A percentile compares a stretch with the other conserved stretches of the same genome.
phyloP scores from a whole-genome alignment of 2,329 filamentous ascomycete species.

The Ophiostoma perfectum region DNA sequence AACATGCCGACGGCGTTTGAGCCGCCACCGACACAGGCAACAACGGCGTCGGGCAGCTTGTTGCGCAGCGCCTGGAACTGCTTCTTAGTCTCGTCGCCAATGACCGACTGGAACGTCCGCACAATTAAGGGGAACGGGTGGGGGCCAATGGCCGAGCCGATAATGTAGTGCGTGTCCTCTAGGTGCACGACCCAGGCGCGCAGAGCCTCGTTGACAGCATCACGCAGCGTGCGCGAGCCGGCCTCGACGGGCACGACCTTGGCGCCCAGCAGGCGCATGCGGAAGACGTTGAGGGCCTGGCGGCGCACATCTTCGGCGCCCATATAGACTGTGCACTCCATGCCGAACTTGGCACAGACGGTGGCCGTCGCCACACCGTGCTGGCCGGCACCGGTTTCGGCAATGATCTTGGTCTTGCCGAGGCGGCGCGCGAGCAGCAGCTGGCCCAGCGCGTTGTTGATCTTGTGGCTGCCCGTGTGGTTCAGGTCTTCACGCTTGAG shows the following conservation, averaged over 20 bases:
- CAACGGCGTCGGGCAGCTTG: slow-evolving; percentile 90
- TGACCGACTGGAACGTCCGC: slow-evolving; percentile 94
- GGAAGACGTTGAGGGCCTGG: slow-evolving; percentile 96
- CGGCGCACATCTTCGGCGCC: slow-evolving; percentile 94
- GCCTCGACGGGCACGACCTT: slow-evolving; percentile 90
- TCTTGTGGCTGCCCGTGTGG: slow-evolving; percentile 97
- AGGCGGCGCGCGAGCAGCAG: slow-evolving; percentile 77
- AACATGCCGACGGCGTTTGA: slow-evolving; percentile 98
- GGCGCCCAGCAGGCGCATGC: slow-evolving; percentile 92
- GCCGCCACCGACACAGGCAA: slow-evolving; percentile 93
- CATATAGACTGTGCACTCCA: slow-evolving; percentile 99
- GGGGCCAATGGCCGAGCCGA: slow-evolving; percentile 93
- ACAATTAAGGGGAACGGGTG: slow-evolving; percentile 98
- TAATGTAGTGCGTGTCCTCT: slow-evolving; percentile 94
- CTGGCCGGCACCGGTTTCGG: slow-evolving; percentile 94
- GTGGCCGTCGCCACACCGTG: slow-evolving; percentile 97
- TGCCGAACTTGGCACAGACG: slow-evolving; percentile 94
- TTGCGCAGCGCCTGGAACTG: slow-evolving; percentile 82
- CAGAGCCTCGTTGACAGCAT: slow-evolving; percentile 92
- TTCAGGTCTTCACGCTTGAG: slow-evolving; percentile 96
- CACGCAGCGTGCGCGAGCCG: slow-evolving; percentile 74
- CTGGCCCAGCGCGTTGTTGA: slow-evolving; percentile 96
- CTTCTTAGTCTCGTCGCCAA: slow-evolving; percentile 87
- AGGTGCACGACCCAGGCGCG: slow-evolving; percentile 91
- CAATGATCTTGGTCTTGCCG: slow-evolving; percentile 95